Conservation (phyloP, 2,329 filamentous ascomycete genomes). For the Phialophora expanda region DNA sequence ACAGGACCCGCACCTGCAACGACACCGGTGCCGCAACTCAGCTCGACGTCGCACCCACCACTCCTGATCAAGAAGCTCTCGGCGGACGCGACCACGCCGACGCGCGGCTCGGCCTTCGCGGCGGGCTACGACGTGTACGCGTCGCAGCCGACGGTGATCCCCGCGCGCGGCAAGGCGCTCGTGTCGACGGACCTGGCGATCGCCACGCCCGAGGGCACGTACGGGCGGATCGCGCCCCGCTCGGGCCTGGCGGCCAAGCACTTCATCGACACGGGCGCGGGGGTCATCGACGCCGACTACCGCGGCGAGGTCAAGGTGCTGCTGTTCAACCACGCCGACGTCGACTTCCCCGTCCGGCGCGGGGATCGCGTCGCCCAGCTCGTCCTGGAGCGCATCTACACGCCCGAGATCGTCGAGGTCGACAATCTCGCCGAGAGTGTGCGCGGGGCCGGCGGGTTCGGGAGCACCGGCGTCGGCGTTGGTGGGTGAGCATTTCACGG, state of each 20-base stretch:
- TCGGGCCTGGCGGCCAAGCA: constrained; percentile 92
- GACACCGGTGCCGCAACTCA: constrained; percentile 41
- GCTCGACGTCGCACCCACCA: constrained; percentile 55
- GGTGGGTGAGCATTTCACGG: neutral
- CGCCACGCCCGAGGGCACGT: constrained; percentile 85
- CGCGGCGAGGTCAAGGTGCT: constrained; percentile 91
- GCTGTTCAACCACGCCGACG: constrained; percentile 87
- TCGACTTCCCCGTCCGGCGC: constrained; percentile 78
- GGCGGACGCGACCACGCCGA: constrained; percentile 78
- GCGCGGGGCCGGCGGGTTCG: constrained; percentile 86
- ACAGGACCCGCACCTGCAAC: no score
- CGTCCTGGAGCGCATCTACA: constrained; percentile 91
- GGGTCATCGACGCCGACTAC: constrained; percentile 98
- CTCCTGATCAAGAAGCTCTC: constrained; percentile 89
- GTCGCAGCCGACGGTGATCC: constrained; percentile 74
- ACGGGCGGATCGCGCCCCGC: constrained; percentile 86
- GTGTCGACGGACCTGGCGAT: constrained; percentile 92
- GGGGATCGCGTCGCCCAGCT: constrained; percentile 94
- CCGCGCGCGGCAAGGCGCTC: constrained; percentile 79
- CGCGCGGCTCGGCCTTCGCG: constrained; percentile 83
- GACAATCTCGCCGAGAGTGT: constrained; percentile 87
- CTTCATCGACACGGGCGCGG: constrained; percentile 94
- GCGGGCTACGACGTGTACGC: constrained; percentile 94
- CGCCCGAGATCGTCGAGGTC: constrained; percentile 89
- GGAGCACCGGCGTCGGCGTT: constrained; percentile 70